Base-by-base conservation (phyloP, 495 filamentous ascomycete genomes). In the Halenospora varia region DNA sequence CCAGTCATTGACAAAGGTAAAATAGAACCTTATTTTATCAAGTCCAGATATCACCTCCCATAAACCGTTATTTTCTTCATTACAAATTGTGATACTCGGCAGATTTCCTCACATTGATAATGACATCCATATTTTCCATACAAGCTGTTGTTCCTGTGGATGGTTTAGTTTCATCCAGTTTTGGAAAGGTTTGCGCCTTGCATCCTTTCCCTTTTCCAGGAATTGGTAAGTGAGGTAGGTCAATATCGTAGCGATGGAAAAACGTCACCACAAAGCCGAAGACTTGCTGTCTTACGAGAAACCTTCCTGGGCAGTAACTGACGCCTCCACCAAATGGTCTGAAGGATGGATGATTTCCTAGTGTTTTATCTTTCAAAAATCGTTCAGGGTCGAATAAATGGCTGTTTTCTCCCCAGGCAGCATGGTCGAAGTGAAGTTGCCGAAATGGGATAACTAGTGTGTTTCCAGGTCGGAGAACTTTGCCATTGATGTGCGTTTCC, bases 231-330 rank as follows among this genome's bases (percentile, higher is more conserved):
- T n/a, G n/a, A n/a, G n/a, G n/a, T n/a, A n/a, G n/a, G n/a, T n/a
- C n/a, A n/a, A n/a, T n/a, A 35, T 84, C 76, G 72, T 80, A 84
- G 56, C 75, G 65, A 9, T 74, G 66, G 9, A 83, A 58, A n/a
- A 84, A 68, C 8, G 76, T 68, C n/a, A 75, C 77, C 3, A 75
- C 64, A 9, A 76, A 71, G 9, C 71, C 59, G 35, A 84, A 55
- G 15, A 81, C 73, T 52, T 77, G 66, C 48, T 71, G 66, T 63
- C 82, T 77, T 0, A 74, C 77, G 50, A 82, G 75, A 24, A 65
- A 58, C 19, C 75, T 74, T 19, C 78, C 72, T n/a, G 80, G 76
- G 44, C 77, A 76, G 1, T 74, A 70, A 11, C 70, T 66, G 18
- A 71, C 46, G 1, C 77, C 76, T 2, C 75, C 76, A 19, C 69